Evolutionary conservation across 805 yeast genomes (phyloP).

Genomic region (Clavispora vitiphila): DNA sequence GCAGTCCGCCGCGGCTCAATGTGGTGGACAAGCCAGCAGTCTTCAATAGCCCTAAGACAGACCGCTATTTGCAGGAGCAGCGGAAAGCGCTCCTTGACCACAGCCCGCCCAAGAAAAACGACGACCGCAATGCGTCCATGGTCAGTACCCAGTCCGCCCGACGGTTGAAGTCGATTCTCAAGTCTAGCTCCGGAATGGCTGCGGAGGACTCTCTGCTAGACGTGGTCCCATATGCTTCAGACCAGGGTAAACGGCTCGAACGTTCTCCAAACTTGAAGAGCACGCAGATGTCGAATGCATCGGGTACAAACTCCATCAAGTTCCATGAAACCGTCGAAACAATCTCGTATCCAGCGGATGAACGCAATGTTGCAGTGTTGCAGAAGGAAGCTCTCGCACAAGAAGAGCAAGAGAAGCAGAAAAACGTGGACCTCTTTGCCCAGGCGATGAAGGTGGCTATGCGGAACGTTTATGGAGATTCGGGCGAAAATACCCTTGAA

Average conservation of each 20-base stretch:
- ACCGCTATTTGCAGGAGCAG: conserved; percentile 1
- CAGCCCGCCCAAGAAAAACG: background rate
- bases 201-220: background rate
- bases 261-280: background rate
- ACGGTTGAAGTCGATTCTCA: conserved; percentile 34
- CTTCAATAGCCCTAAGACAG: background rate
- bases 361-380: conserved; percentile 3
- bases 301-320: conserved; percentile 31
- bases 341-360: conserved; percentile 18
- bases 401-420: conserved; percentile 12
- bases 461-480: conserved; percentile 49
- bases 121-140: conserved; percentile 9
- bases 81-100: conserved; percentile 4
- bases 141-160: conserved; percentile 14
- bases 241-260: background rate
- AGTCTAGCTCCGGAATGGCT: conserved; percentile 12
- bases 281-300: conserved; percentile 7
- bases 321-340: conserved; percentile 36
- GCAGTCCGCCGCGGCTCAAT: conserved; percentile 1
- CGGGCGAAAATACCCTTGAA: background rate
- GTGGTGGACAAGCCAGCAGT: background rate
- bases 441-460: conserved; percentile 53
- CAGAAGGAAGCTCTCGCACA: conserved; percentile 7
- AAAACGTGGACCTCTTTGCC: conserved; percentile 51
- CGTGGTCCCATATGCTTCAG: background rate